Conservation (phyloP, 305 asterid species). For the Rubia tinctorum region DNA sequence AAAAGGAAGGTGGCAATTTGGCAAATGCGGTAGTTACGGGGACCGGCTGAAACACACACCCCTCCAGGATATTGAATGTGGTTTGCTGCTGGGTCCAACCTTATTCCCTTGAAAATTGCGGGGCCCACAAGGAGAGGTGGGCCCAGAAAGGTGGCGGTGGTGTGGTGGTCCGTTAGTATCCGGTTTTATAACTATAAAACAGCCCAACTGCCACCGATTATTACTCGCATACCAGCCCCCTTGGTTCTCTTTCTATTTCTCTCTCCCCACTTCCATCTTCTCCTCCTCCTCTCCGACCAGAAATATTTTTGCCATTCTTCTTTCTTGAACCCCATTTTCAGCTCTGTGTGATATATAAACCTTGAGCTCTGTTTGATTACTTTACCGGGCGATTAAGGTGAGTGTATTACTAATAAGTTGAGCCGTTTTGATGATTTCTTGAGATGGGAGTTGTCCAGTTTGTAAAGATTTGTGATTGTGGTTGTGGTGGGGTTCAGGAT, state of each 20-base stretch:
- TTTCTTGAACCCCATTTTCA: slow-evolving; percentile 7
- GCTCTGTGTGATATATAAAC: slow-evolving; percentile 22
- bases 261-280: not conserved
- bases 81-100: slow-evolving; percentile 10
- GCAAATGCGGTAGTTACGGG: slow-evolving; percentile 17
- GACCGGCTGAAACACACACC: slow-evolving; percentile 17
- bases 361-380: slow-evolving; percentile 25
- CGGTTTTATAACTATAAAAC: slow-evolving; percentile 55
- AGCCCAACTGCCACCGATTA: slow-evolving; percentile 32
- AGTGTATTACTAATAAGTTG: not conserved
- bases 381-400: not conserved
- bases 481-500: slow-evolving; percentile 21
- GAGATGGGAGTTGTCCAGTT: not conserved
- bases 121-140: not conserved
- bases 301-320: not conserved
- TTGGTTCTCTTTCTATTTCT: slow-evolving; percentile 13
- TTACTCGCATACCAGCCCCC: slow-evolving; percentile 12
- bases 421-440: not conserved
- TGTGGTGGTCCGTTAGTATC: slow-evolving; percentile 29
- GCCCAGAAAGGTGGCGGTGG: not conserved
- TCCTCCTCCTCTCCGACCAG: not conserved
- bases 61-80: slow-evolving; percentile 23
- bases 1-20: not conserved
- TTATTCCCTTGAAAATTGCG: not conserved
- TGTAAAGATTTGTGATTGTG: not conserved